Evolutionary conservation across 345 rosid species (phyloP).

Genomic region (Carallia brachiata): DNA sequence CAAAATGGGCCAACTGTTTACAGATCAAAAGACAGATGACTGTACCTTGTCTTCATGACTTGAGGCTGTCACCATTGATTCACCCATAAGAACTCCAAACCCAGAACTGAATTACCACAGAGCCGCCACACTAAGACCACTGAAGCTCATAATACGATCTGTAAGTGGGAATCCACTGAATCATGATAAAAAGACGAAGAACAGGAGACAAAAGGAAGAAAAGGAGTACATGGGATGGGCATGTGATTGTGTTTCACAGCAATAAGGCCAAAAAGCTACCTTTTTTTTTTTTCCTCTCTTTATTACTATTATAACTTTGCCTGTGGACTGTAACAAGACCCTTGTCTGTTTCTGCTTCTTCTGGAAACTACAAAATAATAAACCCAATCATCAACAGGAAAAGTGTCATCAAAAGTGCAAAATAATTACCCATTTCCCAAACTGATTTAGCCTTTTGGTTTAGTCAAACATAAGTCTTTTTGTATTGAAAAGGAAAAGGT

Average conservation of each 20-base stretch:
- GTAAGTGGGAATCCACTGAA: constrained; percentile 23
- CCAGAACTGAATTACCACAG: constrained; percentile 26
- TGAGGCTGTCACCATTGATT: constrained; percentile 48
- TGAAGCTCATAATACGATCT: constrained; percentile 3
- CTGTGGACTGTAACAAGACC: constrained; percentile 19
- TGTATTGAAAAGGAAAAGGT: too few species aligned
- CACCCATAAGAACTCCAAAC: constrained; percentile 50
- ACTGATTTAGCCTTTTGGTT: constrained; percentile 28
- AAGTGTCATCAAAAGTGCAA: neutral
- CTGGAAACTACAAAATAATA: constrained; percentile 30
- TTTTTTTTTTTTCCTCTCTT: constrained; percentile 1
- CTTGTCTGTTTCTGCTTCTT: constrained; percentile 43
- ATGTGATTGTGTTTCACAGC: constrained; percentile 34
- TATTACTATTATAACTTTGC: neutral
- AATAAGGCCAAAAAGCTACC: neutral
- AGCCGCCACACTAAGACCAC: constrained; percentile 21
- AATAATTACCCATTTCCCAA: constrained; percentile 18
- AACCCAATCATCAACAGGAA: constrained; percentile 27
- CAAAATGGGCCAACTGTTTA: constrained; percentile 22
- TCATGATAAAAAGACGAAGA: constrained; percentile 21
- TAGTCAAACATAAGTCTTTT: neutral
- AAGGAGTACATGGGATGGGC: constrained; percentile 22
- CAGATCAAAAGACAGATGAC: constrained; percentile 30
- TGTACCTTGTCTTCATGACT: constrained; percentile 52
- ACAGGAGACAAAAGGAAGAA: constrained; percentile 35